phyloP scores from a whole-genome alignment of 306 rosid genomes.

The Castanea mollissima region DNA sequence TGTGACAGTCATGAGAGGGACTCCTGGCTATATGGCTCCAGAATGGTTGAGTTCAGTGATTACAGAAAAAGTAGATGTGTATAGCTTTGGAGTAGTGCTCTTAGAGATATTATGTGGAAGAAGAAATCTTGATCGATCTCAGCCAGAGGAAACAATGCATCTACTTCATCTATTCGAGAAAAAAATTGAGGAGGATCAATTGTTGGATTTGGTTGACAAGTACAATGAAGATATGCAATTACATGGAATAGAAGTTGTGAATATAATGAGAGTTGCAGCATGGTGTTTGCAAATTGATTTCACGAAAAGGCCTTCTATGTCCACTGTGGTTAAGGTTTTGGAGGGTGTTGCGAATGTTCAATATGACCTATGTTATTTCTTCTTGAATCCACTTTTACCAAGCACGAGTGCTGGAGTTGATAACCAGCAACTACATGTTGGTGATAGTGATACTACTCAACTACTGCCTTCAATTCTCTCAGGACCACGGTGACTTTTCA shows the following conservation, averaged over 20 bases:
- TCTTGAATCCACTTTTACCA: not conserved
- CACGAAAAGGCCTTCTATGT: not conserved
- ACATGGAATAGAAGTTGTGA: not conserved
- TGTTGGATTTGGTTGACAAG: not conserved
- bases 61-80: not conserved
- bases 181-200: not conserved
- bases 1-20: not conserved
- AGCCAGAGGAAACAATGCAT: not conserved
- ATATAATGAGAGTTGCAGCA: not conserved
- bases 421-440: too few relatives aligned
- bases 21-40: not conserved
- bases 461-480: too few relatives aligned
- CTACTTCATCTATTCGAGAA: not conserved
- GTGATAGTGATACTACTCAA: too few relatives aligned
- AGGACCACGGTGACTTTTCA: too few relatives aligned
- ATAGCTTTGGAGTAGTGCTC: not conserved
- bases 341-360: not conserved
- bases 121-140: not conserved
- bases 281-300: conserved; percentile 3
- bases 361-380: not conserved
- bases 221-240: not conserved
- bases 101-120: not conserved
- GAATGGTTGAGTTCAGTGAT: not conserved
- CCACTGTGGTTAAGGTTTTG: not conserved
- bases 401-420: too few relatives aligned